Conservation (phyloP, 768 basidiomycete species). For the Boletus coccyginus region DNA sequence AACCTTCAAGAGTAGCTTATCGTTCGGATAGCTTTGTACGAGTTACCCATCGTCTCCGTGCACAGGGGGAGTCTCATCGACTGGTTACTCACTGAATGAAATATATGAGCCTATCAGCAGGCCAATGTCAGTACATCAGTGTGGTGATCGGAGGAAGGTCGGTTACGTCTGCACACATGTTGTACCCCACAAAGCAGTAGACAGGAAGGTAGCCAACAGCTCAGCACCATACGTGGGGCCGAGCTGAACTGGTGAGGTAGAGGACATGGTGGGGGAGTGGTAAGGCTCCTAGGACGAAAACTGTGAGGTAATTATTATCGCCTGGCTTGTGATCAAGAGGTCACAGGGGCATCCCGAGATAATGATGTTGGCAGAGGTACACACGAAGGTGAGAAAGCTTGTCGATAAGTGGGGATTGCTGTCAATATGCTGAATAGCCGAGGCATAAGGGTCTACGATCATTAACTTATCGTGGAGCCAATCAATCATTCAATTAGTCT, state of each 20-base stretch:
- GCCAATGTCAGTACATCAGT: neutral
- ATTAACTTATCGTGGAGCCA: neutral
- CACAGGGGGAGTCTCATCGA: neutral
- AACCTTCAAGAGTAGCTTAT: neutral
- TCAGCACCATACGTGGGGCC: slow-evolving; percentile 9
- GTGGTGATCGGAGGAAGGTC: neutral
- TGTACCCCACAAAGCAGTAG: slow-evolving; percentile 12
- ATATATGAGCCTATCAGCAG: neutral
- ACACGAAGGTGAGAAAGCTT: neutral
- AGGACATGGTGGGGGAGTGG: neutral
- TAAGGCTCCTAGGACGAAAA: neutral
- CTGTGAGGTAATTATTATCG: too few relatives aligned
- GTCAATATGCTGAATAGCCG: neutral
- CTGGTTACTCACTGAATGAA: slow-evolving; percentile 1
- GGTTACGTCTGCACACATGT: slow-evolving; percentile 12
- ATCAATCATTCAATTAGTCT: too few relatives aligned
- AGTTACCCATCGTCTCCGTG: neutral
- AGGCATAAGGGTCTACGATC: too few relatives aligned
- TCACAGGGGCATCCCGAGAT: neutral
- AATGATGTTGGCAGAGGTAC: neutral
- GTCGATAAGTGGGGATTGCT: neutral
- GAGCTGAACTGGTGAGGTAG: neutral
- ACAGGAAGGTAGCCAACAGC: slow-evolving; percentile 4
- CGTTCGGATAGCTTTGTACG: neutral
- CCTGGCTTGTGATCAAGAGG: too few relatives aligned